Evolutionary conservation across 2,329 filamentous ascomycete species (phyloP), one percentile per base, ranked within the genome.

Genomic region (Cordyceps cateniannulata): DNA sequence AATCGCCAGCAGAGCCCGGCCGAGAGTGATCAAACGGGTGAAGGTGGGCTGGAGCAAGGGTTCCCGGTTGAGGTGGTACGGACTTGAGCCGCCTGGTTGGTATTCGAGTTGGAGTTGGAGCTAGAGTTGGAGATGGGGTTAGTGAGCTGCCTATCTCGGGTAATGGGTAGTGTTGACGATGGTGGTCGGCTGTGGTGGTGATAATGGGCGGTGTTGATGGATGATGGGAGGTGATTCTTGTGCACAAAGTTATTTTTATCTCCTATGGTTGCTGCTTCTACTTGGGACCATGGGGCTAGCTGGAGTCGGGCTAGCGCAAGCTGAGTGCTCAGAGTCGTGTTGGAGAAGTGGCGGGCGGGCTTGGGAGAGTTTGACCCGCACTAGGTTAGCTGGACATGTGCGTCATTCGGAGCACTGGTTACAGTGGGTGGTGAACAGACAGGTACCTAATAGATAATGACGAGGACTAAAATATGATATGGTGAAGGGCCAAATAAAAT

Each of bases 171-270:
- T 49, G 47, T 24, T 49, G 45, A 35, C 10, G 8, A 35, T 35
- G 32, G 32, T 35, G 32, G 32, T 35, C 32, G 32, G 38, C 38
- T 42, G 38, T 42, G 38, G 38, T 42, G 38, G 38, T 40, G 38
- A 16, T 40, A 12, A 40, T 40, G 38, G 29, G 29, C 29, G 29
- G 38, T 40, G n/a, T n/a, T n/a, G n/a, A n/a, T n/a, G 18, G 38
- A 5, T 40, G 38, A 16, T 42, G 16, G 16, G 16, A 32, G 48
- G 18, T 20, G 18, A 18, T 32, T 6, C 16, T 20, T 6, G 27
- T 20, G 38, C 14, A 24, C 7, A 18, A 38, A 56, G 29, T 24
- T 57, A 57, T 57, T 57, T 57, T 57, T 57, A 48, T 48, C 42
- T 48, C 54, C 29, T 40, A 42, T 56, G 40, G 27, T 48, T 53